Evolutionary conservation across 75 land plant genomes (phyloP).

Genomic region (Pinus taeda): DNA sequence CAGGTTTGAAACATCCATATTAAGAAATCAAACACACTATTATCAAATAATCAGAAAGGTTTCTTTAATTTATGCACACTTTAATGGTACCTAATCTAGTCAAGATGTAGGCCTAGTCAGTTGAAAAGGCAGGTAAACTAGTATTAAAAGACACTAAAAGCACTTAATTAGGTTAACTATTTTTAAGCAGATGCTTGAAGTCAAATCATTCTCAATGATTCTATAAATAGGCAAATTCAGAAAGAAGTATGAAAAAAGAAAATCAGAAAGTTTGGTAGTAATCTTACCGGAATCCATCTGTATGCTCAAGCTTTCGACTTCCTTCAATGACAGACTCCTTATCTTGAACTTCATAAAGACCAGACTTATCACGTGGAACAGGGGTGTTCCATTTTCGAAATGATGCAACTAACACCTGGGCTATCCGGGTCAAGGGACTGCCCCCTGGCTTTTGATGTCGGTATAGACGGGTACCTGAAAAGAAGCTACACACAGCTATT

Average conservation of each 20-base stretch:
- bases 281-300: constrained; percentile 53
- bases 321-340: constrained; percentile 64
- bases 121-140: too few species aligned
- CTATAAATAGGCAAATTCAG: background rate
- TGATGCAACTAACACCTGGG: constrained; percentile 79
- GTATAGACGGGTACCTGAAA: constrained; percentile 57
- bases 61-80: too few species aligned
- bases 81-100: too few species aligned
- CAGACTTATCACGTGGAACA: constrained; percentile 37
- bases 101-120: too few species aligned
- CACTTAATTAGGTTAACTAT: too few species aligned
- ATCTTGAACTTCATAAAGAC: constrained; percentile 57
- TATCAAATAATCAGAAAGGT: too few species aligned
- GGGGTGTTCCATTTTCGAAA: constrained; percentile 41
- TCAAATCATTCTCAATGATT: too few species aligned
- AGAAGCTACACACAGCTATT: constrained; percentile 59
- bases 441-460: constrained; percentile 83
- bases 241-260: background rate
- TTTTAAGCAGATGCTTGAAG: too few species aligned
- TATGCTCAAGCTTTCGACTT: constrained; percentile 76
- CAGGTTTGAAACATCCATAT: too few species aligned
- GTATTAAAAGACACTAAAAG: too few species aligned
- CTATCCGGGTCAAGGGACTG: constrained; percentile 73
- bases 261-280: background rate
- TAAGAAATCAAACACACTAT: too few species aligned